phyloP scores from a whole-genome alignment of 1,284 basidiomycete genomes.

The Ceratobasidium sp. region DNA sequence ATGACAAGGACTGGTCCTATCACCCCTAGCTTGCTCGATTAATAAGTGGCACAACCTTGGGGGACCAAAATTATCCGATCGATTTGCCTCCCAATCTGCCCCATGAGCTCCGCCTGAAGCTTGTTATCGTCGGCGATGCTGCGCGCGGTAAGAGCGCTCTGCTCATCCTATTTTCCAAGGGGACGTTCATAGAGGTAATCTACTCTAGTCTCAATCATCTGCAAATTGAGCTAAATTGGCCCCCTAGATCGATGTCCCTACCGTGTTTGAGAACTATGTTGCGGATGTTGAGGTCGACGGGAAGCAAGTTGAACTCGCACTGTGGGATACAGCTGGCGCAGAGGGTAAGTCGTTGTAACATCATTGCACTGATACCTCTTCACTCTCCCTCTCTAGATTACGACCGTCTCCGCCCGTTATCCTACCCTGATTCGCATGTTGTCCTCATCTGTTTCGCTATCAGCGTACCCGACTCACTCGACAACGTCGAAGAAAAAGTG shows the following conservation, averaged over 20 bases:
- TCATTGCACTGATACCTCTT: no score
- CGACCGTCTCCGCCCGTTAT: slow-evolving; percentile 90
- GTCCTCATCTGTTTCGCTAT: slow-evolving; percentile 95
- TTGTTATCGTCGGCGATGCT: slow-evolving; percentile 86
- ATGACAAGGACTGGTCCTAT: background rate
- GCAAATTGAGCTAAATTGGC: background rate
- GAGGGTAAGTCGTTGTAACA: slow-evolving; percentile 63
- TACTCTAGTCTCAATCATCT: background rate
- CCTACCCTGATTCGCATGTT: slow-evolving; percentile 93
- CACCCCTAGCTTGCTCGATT: background rate
- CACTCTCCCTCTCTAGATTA: slow-evolving; percentile 65
- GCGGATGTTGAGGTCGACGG: slow-evolving; percentile 70
- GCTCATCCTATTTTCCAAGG: slow-evolving; percentile 89
- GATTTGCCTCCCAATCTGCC: no score
- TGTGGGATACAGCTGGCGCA: slow-evolving; percentile 89
- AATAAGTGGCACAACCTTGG: background rate
- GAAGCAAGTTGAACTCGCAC: slow-evolving; percentile 91
- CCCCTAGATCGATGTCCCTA: slow-evolving; percentile 87
- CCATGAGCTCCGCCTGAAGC: slow-evolving; percentile 73
- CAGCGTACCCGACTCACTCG: slow-evolving; percentile 94
- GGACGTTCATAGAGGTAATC: slow-evolving; percentile 91
- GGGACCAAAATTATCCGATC: no score
- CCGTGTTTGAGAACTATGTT: slow-evolving; percentile 85
- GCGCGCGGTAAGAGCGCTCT: slow-evolving; percentile 90
- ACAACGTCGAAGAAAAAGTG: slow-evolving; percentile 97